These are phyloP conservation scores for Syzygium malaccense DNA, from an alignment of 441 rosid genomes.

Conservation along the genomic window DNA sequence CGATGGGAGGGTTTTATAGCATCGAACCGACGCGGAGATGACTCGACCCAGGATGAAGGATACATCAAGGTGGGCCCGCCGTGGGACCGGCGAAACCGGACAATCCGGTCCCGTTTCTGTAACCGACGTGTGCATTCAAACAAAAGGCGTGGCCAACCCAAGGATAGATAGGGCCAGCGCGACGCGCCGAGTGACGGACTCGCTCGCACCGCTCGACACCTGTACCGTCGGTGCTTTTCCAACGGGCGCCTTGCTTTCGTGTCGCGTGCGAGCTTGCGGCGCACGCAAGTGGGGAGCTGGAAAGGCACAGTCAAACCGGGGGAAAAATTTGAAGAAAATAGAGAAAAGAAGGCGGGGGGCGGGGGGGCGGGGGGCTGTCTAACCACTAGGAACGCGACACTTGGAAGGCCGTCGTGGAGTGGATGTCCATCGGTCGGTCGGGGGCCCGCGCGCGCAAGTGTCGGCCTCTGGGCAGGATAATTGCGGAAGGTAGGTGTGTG, in stretches of 20 bases:
- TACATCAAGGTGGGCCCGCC: neutral
- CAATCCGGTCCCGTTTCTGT: neutral
- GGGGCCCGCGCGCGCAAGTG: conserved; percentile 12
- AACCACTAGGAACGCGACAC: conserved; percentile 11
- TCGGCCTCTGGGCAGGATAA: conserved; percentile 9
- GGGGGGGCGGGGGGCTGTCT: neutral
- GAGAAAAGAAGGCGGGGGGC: conserved; percentile 3
- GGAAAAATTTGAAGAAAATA: neutral
- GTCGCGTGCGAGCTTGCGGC: neutral
- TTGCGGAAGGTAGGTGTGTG: conserved; percentile 21
- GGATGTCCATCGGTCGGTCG: conserved; percentile 8
- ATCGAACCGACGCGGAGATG: conserved; percentile 14
- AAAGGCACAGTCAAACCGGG: conserved; percentile 8
- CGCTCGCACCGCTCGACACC: neutral
- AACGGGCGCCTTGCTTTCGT: neutral
- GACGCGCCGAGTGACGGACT: neutral
- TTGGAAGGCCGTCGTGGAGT: conserved; percentile 15
- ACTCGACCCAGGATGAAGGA: conserved; percentile 16
- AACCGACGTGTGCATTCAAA: conserved; percentile 17
- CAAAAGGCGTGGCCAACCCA: neutral
- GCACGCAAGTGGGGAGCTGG: neutral
- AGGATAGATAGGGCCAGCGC: rapidly evolving
- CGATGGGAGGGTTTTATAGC: conserved; percentile 17
- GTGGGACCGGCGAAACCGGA: too few species aligned
- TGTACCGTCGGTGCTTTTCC: neutral